A percentile compares a stretch with the other conserved stretches of the same genome.
phyloP scores from a whole-genome alignment of 768 basidiomycete species.

The Cubamyces sp. region DNA sequence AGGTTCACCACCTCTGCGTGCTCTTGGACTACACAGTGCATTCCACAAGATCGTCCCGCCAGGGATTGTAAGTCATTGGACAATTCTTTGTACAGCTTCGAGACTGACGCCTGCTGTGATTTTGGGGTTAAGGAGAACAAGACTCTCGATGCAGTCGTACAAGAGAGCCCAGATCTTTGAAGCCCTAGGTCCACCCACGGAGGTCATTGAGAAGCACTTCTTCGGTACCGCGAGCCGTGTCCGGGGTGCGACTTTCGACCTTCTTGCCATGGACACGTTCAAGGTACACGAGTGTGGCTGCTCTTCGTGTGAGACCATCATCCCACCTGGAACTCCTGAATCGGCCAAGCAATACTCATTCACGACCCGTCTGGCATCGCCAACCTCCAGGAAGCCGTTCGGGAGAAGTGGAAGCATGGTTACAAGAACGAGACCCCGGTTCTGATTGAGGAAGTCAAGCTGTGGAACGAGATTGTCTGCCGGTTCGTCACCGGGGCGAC shows the following conservation, averaged over 20 bases:
- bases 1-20: slow-evolving; percentile 96
- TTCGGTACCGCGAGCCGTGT: slow-evolving; percentile 92
- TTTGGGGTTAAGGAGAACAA: slow-evolving; percentile 80
- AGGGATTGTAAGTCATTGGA: slow-evolving; percentile 77
- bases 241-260: slow-evolving; percentile 94
- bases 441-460: slow-evolving; percentile 98
- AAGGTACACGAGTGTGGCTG: slow-evolving; percentile 99
- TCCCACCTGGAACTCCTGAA: slow-evolving; percentile 95
- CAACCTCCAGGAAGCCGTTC: slow-evolving; percentile 93
- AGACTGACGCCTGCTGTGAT: slow-evolving; percentile 2
- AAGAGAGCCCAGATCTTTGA: slow-evolving; percentile 99
- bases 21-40: slow-evolving; percentile 98
- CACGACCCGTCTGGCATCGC: slow-evolving; percentile 96
- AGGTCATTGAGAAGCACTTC: slow-evolving; percentile 93
- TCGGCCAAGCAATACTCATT: slow-evolving; percentile 98
- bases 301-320: slow-evolving; percentile 87
- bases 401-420: slow-evolving; percentile 91
- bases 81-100: not conserved
- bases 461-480: slow-evolving; percentile 98
- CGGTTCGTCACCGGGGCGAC: slow-evolving; percentile 98
- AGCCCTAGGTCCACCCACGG: slow-evolving; percentile 88
- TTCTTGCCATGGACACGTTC: slow-evolving; percentile 97
- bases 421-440: slow-evolving; percentile 81
- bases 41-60: slow-evolving; percentile 86
- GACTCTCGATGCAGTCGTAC: slow-evolving; percentile 87